Conservation (phyloP, 306 rosid species). For the Castanospermum australe region DNA sequence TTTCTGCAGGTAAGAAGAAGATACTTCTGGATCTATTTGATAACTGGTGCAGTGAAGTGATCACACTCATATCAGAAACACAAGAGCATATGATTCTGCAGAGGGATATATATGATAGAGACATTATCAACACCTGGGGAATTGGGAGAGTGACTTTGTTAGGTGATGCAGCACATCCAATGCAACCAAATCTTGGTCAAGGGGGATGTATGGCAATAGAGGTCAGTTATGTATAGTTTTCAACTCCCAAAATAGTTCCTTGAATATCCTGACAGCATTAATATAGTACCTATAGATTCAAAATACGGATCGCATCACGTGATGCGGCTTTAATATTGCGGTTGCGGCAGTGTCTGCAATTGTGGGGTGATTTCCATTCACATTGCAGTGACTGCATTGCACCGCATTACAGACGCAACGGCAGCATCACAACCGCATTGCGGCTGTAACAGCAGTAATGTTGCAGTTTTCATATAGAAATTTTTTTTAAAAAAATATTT, state of each 20-base stretch:
- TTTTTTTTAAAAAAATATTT: too few species aligned
- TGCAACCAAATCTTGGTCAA: conserved; percentile 55
- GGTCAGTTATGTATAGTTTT: conserved; percentile 17
- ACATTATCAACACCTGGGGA: conserved; percentile 42
- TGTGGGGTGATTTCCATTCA: too few species aligned
- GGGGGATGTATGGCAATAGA: conserved; percentile 55
- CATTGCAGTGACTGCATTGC: too few species aligned
- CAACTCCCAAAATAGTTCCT: background rate
- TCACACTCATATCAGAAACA: conserved; percentile 41
- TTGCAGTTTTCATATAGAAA: too few species aligned
- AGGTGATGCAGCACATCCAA: conserved; percentile 55
- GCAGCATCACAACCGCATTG: too few species aligned
- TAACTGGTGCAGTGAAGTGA: conserved; percentile 48
- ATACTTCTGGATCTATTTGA: conserved; percentile 36
- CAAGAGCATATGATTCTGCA: conserved; percentile 37
- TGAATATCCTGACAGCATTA: background rate
- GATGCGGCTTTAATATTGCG: too few species aligned
- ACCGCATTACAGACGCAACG: too few species aligned
- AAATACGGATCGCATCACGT: too few species aligned
- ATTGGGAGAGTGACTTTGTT: conserved; percentile 43
- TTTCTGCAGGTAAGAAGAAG: conserved; percentile 39
- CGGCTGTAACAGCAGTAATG: too few species aligned
- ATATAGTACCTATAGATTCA: background rate
- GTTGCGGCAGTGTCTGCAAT: too few species aligned
- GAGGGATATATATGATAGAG: conserved; percentile 52